phyloP scores from a whole-genome alignment of 2,329 filamentous ascomycete species.

The Fusarium albosuccineum region DNA sequence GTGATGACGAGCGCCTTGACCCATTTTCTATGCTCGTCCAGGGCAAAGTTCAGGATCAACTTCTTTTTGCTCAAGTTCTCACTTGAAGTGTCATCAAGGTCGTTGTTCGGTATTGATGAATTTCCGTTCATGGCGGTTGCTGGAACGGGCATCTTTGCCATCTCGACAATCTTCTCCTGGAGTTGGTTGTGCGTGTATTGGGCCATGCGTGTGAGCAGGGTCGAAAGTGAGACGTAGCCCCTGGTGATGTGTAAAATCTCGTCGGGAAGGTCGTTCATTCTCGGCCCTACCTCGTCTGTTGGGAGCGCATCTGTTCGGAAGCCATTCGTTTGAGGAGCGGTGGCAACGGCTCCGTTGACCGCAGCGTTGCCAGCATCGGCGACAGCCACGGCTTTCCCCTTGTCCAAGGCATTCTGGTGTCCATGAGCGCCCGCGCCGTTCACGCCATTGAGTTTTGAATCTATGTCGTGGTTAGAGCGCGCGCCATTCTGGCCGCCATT shows the following conservation, averaged over 20 bases:
- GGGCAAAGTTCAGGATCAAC: slow-evolving; percentile 80
- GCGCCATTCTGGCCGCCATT: slow-evolving; percentile 65
- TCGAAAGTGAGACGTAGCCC: slow-evolving; percentile 81
- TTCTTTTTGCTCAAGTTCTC: slow-evolving; percentile 84
- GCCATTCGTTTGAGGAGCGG: slow-evolving; percentile 34
- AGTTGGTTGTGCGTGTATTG: slow-evolving; percentile 87
- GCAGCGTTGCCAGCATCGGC: slow-evolving; percentile 26
- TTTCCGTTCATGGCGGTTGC: slow-evolving; percentile 65
- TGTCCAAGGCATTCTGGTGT: slow-evolving; percentile 48
- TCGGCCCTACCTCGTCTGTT: slow-evolving; percentile 44
- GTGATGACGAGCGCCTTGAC: slow-evolving; percentile 92
- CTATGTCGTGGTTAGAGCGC: slow-evolving; percentile 69
- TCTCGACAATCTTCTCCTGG: slow-evolving; percentile 74
- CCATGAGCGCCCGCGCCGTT: slow-evolving; percentile 53
- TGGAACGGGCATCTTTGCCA: slow-evolving; percentile 76
- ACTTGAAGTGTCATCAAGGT: slow-evolving; percentile 67
- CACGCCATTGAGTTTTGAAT: slow-evolving; percentile 58
- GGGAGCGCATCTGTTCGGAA: slow-evolving; percentile 26
- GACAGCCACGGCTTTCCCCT: slow-evolving; percentile 46
- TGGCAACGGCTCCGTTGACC: slow-evolving; percentile 47
- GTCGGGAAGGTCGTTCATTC: slow-evolving; percentile 70
- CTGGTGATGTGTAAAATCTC: slow-evolving; percentile 79
- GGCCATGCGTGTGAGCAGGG: slow-evolving; percentile 81
- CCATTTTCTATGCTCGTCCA: slow-evolving; percentile 86
- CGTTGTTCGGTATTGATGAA: slow-evolving; percentile 46